Percentiles rank a stretch among this genome's conserved stretches.
Evolutionary conservation across 164 flowering plant species (phyloP).

Genomic region (Cinnamomum chago): DNA sequence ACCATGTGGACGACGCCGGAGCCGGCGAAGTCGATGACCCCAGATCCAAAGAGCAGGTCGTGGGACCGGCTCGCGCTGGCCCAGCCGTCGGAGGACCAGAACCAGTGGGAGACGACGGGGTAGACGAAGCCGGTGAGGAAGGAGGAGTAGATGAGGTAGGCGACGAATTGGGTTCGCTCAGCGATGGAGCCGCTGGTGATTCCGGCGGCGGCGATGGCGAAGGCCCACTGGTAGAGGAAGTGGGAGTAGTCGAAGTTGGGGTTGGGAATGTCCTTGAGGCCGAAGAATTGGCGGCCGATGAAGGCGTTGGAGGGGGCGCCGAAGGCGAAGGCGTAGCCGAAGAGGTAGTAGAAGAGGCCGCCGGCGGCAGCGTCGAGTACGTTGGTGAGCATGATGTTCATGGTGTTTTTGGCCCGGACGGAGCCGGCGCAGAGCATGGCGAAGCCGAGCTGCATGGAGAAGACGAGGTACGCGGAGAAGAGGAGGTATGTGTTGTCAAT

Average conservation of each 20-base stretch:
- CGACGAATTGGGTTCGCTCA: conserved; percentile 73
- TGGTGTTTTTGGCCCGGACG: conserved; percentile 49
- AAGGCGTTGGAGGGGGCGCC: conserved; percentile 34
- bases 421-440: conserved; percentile 60
- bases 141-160: conserved; percentile 62
- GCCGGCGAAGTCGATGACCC: conserved; percentile 74
- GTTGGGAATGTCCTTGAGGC: conserved; percentile 37
- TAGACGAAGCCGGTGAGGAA: conserved; percentile 75
- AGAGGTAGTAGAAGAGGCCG: conserved; percentile 41
- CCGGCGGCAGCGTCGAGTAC: conserved; percentile 50
- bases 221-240: conserved; percentile 76
- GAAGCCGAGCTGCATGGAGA: conserved; percentile 49
- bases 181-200: conserved; percentile 79
- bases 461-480: conserved; percentile 52
- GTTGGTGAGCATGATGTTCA: conserved; percentile 53
- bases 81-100: conserved; percentile 81
- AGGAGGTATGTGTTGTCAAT: conserved; percentile 39
- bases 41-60: conserved; percentile 44
- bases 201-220: conserved; percentile 87
- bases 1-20: conserved; percentile 79
- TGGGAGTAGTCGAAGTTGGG: conserved; percentile 32
- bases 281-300: conserved; percentile 53
- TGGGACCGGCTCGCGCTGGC: conserved; percentile 34
- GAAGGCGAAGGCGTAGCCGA: conserved; percentile 45
- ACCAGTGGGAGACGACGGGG: conserved; percentile 75